Evolutionary conservation across 768 basidiomycete genomes (phyloP), one percentile per base, ranked within the genome.

Genomic region (Asterophora lycoperdoides): DNA sequence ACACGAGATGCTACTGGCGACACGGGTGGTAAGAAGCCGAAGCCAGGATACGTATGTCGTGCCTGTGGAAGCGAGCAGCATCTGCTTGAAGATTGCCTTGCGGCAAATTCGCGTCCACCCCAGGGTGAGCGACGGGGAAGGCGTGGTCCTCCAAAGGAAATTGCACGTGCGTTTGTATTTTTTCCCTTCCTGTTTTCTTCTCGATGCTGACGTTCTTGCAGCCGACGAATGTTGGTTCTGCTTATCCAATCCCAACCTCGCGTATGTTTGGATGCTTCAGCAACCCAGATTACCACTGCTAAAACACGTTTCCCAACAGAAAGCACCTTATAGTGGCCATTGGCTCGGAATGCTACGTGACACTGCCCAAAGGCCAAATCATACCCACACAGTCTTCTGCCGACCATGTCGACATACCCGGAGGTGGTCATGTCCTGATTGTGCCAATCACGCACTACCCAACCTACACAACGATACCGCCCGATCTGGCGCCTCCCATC

Each of bases 181-280:
- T 32, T 32, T 26, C n/a, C 37, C 17, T 44, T 19, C 43, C 26
- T 41, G 13, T 42, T 17, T 15, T 2, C 19, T 15, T 2, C 41
- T 41, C 35, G 46, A 33, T 56, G 28, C 17, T 48, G 23, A 46
- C 34, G 40, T 26, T 48, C 49, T 20, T 55, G 40, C 61, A 91
- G 90, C 92, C 56, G 89, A 89, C 48, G 89, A 93, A 64, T 97
- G 95, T 67, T 98, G 95, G 95, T 98, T 99, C 71, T 99, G 96
- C 65, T 67, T 99, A 45, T 94, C 92, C 35, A 97, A 97, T 62
- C 94, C 95, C 1, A 84, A 81, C 56, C 74, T 98, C 33, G 86
- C 90, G 84, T 91, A 61, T 54, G 86, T 76, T 18, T 6, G 29
- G 15, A 33, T 35, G 18, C 43, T 20, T 48, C 32, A 46, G 34